These are phyloP conservation scores for Rachicladosporium sp. DNA, from an alignment of 2,329 filamentous ascomycete species.

Conservation along the genomic window DNA sequence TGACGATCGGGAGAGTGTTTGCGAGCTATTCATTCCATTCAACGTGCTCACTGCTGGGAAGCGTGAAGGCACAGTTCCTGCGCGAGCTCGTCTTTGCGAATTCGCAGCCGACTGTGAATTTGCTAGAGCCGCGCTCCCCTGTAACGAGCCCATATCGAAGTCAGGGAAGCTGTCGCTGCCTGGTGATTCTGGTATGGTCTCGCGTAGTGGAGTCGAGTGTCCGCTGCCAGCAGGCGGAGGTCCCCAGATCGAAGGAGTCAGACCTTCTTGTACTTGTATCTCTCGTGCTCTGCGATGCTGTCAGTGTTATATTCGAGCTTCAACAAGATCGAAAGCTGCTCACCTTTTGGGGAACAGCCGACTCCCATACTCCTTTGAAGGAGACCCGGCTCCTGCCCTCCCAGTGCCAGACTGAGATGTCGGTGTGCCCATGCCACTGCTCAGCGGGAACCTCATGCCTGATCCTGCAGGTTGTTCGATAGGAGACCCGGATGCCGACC, in stretches of 20 bases:
- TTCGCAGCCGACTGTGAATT: slow-evolving; percentile 11
- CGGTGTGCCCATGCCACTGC: slow-evolving; percentile 46
- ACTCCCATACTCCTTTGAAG: slow-evolving; percentile 78
- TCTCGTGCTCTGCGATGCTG: slow-evolving; percentile 61
- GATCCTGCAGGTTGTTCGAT: slow-evolving; percentile 54
- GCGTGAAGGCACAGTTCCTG: slow-evolving; percentile 89
- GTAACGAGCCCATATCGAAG: slow-evolving; percentile 41
- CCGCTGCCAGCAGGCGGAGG: slow-evolving; percentile 92
- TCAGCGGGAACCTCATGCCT: slow-evolving; percentile 58
- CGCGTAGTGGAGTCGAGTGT: slow-evolving; percentile 87
- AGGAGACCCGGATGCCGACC: slow-evolving; percentile 67
- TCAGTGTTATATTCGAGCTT: slow-evolving; percentile 3
- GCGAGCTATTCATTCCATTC: slow-evolving; percentile 35
- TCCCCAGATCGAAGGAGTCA: slow-evolving; percentile 67
- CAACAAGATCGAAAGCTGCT: slow-evolving; percentile 21
- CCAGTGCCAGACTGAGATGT: slow-evolving; percentile 41
- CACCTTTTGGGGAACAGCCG: slow-evolving; percentile 90
- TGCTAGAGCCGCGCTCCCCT: slow-evolving; percentile 12
- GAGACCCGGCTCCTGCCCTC: slow-evolving; percentile 84
- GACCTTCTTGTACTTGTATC: slow-evolving; percentile 91
- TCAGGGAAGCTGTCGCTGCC: slow-evolving; percentile 87
- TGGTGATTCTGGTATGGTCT: slow-evolving; percentile 94
- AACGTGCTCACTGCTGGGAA: slow-evolving; percentile 67
- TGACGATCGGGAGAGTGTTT: slow-evolving; percentile 25
- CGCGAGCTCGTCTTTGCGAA: slow-evolving; percentile 58